Evolutionary conservation across 1,284 basidiomycete genomes (phyloP).

Genomic region (Apiotrichum sp.): DNA sequence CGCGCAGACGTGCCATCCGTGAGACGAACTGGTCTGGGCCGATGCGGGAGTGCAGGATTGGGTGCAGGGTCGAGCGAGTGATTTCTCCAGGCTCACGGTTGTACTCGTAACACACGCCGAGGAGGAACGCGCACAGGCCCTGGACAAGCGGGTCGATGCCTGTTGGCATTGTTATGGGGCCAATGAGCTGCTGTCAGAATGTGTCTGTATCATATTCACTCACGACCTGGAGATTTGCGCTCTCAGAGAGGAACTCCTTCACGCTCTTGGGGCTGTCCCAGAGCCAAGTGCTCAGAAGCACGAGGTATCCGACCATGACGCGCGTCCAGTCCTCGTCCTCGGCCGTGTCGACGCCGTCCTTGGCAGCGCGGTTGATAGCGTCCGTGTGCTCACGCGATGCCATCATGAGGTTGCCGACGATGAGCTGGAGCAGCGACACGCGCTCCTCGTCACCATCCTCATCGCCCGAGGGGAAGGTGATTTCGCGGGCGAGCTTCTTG

Average conservation of each 20-base stretch:
- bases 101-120: constrained; percentile 92
- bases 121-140: constrained; percentile 82
- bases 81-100: constrained; percentile 88
- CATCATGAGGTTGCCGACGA: constrained; percentile 61
- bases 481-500: constrained; percentile 52
- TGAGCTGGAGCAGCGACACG: constrained; percentile 52
- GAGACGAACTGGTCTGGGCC: constrained; percentile 83
- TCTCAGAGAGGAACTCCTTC: constrained; percentile 77
- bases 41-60: constrained; percentile 71
- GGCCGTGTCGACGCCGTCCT: constrained; percentile 40
- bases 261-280: constrained; percentile 90
- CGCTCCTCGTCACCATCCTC: constrained; percentile 50
- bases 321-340: constrained; percentile 72
- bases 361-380: constrained; percentile 42
- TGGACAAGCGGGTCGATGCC: constrained; percentile 83
- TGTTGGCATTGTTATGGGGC: constrained; percentile 84
- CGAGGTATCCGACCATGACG: constrained; percentile 78
- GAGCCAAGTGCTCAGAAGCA: constrained; percentile 82
- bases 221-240: constrained; percentile 83
- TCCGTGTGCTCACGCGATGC: constrained; percentile 53
- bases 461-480: constrained; percentile 43
- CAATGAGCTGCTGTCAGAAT: constrained; percentile 64
- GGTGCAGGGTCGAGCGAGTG: constrained; percentile 75
- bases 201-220: constrained; percentile 39
- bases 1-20: constrained; percentile 76